Conservation (phyloP, 352 stramenopile genomes). For the Globisporangium ultimum region DNA sequence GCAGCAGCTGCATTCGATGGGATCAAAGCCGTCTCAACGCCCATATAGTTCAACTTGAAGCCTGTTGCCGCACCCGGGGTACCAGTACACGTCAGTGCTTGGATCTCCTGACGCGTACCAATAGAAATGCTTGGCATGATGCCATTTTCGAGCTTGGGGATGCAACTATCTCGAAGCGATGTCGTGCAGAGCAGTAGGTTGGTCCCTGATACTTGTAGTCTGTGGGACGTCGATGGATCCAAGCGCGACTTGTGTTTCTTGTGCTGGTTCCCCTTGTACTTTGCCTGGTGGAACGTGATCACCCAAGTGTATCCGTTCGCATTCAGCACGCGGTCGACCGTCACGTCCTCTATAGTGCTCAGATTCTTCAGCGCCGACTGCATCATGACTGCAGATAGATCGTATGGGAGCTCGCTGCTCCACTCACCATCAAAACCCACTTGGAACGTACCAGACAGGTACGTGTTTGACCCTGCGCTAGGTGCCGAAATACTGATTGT, state of each 20-base stretch:
- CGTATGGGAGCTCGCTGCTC: constrained; percentile 82
- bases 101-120: constrained; percentile 47
- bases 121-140: constrained; percentile 44
- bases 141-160: constrained; percentile 35
- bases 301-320: constrained; percentile 79
- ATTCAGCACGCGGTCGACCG: constrained; percentile 51
- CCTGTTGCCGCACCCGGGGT: constrained; percentile 16
- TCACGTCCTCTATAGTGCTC: constrained; percentile 52
- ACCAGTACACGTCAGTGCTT: constrained; percentile 48
- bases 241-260: constrained; percentile 43
- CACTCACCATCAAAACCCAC: constrained; percentile 86
- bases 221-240: constrained; percentile 37
- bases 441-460: constrained; percentile 81
- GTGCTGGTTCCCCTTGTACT: constrained; percentile 57
- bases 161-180: constrained; percentile 33
- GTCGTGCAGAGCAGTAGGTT: constrained; percentile 66
- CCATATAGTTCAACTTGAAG: constrained; percentile 70
- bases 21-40: constrained; percentile 42
- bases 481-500: constrained; percentile 72
- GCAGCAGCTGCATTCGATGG: constrained; percentile 28
- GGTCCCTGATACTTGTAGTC: constrained; percentile 37
- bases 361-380: constrained; percentile 46
- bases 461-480: constrained; percentile 32
- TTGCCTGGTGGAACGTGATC: constrained; percentile 58
- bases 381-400: constrained; percentile 84